Conservation (phyloP, 2,329 filamentous ascomycete species). For the Apiospora hydei region DNA sequence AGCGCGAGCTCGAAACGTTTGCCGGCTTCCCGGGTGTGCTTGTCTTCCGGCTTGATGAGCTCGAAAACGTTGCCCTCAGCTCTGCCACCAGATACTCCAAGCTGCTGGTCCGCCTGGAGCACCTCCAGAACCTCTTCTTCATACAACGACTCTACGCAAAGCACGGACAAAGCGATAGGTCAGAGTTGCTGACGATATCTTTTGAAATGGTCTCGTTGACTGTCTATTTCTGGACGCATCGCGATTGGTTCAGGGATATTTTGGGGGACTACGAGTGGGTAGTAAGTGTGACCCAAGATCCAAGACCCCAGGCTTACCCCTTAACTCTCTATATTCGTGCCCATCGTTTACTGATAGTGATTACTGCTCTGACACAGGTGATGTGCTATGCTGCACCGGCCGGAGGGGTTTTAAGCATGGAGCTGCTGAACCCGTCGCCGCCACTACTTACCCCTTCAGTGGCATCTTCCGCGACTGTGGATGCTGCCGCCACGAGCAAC, state of each 20-base stretch:
- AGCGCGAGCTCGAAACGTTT: slow-evolving; percentile 38
- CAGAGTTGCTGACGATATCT: slow-evolving; percentile 48
- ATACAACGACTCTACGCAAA: slow-evolving; percentile 60
- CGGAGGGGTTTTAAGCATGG: slow-evolving; percentile 53
- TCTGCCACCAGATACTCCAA: slow-evolving; percentile 49
- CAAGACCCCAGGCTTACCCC: too few species aligned
- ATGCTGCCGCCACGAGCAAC: background rate
- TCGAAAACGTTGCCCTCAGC: slow-evolving; percentile 41
- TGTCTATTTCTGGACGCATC: slow-evolving; percentile 53
- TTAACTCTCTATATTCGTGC: background rate
- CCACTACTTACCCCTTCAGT: background rate
- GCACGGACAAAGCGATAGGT: slow-evolving; percentile 42
- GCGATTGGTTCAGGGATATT: slow-evolving; percentile 49
- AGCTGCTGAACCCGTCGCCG: slow-evolving; percentile 39
- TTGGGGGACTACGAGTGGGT: slow-evolving; percentile 54
- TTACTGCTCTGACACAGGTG: slow-evolving; percentile 37
- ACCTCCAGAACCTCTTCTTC: slow-evolving; percentile 63
- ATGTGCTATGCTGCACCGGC: slow-evolving; percentile 55
- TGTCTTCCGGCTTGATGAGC: slow-evolving; percentile 44
- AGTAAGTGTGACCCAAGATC: slow-evolving; percentile 36
- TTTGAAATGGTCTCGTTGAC: slow-evolving; percentile 53
- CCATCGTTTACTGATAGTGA: background rate
- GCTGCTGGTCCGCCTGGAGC: slow-evolving; percentile 53
- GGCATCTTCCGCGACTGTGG: background rate
- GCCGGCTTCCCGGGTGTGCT: slow-evolving; percentile 44